Evolutionary conservation across 345 rosid species (phyloP).

Genomic region (Lumnitzera littorea): DNA sequence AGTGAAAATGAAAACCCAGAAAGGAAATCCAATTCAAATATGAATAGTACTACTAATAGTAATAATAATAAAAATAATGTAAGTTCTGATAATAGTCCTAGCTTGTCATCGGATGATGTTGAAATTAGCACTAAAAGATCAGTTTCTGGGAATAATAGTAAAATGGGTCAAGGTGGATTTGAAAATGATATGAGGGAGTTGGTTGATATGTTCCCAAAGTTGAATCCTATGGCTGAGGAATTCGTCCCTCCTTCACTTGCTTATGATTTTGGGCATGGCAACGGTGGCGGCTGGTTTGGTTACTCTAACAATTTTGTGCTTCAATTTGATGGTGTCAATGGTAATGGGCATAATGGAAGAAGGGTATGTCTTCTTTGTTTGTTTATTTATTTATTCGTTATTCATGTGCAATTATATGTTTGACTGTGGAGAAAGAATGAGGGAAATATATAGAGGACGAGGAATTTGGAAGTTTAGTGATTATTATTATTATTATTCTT

Average conservation of each 20-base stretch:
- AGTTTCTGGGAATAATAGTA: slow-evolving; percentile 22
- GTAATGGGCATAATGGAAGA: slow-evolving; percentile 44
- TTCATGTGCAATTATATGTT: neutral
- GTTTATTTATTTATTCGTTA: neutral
- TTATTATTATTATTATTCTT: neutral
- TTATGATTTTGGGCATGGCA: slow-evolving; percentile 14
- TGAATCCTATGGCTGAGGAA: slow-evolving; percentile 95
- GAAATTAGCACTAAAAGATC: slow-evolving; percentile 13
- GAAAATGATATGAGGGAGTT: slow-evolving; percentile 56
- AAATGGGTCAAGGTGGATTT: slow-evolving; percentile 22
- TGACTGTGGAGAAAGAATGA: neutral
- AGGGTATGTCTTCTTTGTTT: slow-evolving; percentile 42
- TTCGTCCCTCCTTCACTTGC: slow-evolving; percentile 83
- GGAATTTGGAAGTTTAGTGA: too few relatives aligned
- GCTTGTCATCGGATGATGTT: slow-evolving; percentile 1
- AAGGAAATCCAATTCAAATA: slow-evolving; percentile 12
- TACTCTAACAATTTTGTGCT: slow-evolving; percentile 45
- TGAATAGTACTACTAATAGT: too few relatives aligned
- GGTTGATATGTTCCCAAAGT: slow-evolving; percentile 74
- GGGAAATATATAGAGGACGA: too few relatives aligned
- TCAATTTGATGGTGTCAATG: slow-evolving; percentile 37
- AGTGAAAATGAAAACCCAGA: slow-evolving; percentile 29
- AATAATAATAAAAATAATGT: too few relatives aligned
- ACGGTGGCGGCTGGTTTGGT: slow-evolving; percentile 46
- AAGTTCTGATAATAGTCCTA: neutral